Conservation (phyloP, 768 basidiomycete genomes). For the Dioszegia hungarica region DNA sequence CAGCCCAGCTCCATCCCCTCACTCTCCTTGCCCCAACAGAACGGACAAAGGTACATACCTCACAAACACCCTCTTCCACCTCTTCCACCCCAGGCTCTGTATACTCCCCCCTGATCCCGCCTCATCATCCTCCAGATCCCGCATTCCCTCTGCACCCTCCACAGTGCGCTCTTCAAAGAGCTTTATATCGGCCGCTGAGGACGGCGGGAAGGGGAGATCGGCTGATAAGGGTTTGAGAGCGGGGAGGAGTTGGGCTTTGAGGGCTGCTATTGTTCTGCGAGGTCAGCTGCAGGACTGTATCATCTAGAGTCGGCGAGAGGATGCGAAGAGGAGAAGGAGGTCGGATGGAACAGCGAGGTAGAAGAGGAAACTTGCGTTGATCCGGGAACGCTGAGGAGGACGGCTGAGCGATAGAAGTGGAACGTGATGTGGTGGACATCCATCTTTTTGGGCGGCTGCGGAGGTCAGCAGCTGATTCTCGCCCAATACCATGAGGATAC, state of each 20-base stretch:
- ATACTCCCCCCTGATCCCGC: conserved; percentile 5
- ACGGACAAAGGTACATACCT: conserved; percentile 36
- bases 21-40: too few species aligned
- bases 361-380: conserved; percentile 34
- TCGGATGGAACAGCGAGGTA: too few species aligned
- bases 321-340: too few species aligned
- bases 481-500: too few species aligned
- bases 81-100: conserved; percentile 24
- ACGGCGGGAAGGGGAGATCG: conserved; percentile 14
- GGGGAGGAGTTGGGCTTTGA: conserved; percentile 31
- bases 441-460: conserved; percentile 35
- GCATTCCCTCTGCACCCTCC: conserved; percentile 6
- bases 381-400: conserved; percentile 32
- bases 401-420: conserved; percentile 34
- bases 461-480: background rate
- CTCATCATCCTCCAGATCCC: conserved; percentile 16
- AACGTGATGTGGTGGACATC: conserved; percentile 37
- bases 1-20: too few species aligned
- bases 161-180: conserved; percentile 28
- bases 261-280: conserved; percentile 16
- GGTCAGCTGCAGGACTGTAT: background rate
- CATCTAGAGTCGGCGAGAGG: too few species aligned
- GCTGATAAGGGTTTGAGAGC: conserved; percentile 26
- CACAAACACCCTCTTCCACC: conserved; percentile 36
- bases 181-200: conserved; percentile 15